Conservation (phyloP, 805 yeast species). For the Candida boleticola region DNA sequence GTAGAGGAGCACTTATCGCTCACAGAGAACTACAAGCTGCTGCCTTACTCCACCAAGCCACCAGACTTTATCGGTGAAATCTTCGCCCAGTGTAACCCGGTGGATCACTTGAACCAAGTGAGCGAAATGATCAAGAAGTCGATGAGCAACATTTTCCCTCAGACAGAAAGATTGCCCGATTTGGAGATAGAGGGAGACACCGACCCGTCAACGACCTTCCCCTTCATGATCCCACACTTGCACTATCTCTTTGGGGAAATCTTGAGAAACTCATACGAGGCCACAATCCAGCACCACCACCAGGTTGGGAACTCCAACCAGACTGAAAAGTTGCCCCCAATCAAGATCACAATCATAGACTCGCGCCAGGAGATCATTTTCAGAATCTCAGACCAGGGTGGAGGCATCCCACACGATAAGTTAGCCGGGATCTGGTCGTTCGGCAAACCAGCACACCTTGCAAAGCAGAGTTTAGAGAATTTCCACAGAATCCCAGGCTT, state of each 20-base stretch:
- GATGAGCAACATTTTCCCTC: slow-evolving; percentile 53
- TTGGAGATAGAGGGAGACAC: slow-evolving; percentile 71
- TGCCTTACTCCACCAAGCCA: slow-evolving; percentile 48
- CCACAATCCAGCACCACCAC: slow-evolving; percentile 54
- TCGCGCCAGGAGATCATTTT: slow-evolving; percentile 67
- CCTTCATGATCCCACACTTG: slow-evolving; percentile 82
- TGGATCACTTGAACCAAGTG: slow-evolving; percentile 59
- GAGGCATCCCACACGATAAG: slow-evolving; percentile 68
- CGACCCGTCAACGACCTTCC: slow-evolving; percentile 54
- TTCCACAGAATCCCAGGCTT: slow-evolving; percentile 72
- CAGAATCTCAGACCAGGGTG: slow-evolving; percentile 86
- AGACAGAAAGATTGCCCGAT: slow-evolving; percentile 61
- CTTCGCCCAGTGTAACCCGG: slow-evolving; percentile 74
- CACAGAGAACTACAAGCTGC: slow-evolving; percentile 56
- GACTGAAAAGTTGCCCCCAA: slow-evolving; percentile 54
- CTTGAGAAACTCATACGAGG: slow-evolving; percentile 79
- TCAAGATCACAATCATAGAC: slow-evolving; percentile 71
- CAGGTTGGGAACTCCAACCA: slow-evolving; percentile 19
- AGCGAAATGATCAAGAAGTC: slow-evolving; percentile 48
- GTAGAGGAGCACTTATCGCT: slow-evolving; percentile 89
- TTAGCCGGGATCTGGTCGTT: slow-evolving; percentile 81
- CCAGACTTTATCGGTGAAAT: slow-evolving; percentile 72
- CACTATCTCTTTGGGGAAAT: slow-evolving; percentile 87
- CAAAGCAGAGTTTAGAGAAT: slow-evolving; percentile 56
- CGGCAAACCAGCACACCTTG: slow-evolving; percentile 64